These are phyloP conservation scores for Tuber umbilicatum DNA, from an alignment of 495 filamentous ascomycete species.

Conservation along the genomic window DNA sequence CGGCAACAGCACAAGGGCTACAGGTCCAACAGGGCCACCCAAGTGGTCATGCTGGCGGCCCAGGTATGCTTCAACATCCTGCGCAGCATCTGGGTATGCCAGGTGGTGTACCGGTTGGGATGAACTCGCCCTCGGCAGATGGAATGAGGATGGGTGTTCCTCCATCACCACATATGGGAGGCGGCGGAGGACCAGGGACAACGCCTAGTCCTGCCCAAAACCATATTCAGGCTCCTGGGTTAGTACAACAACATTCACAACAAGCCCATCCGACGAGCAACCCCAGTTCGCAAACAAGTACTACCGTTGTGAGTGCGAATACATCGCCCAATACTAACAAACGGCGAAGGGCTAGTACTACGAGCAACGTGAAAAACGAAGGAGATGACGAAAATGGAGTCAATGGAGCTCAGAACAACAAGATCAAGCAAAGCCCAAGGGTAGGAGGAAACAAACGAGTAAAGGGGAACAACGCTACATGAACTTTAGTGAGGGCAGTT, in stretches of 20 bases:
- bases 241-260: conserved; percentile 42
- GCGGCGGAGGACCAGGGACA: conserved; percentile 38
- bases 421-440: conserved; percentile 40
- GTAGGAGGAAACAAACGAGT: conserved; percentile 35
- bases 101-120: conserved; percentile 27
- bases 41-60: conserved; percentile 33
- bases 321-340: conserved; percentile 64
- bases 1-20: conserved; percentile 25
- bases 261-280: conserved; percentile 43
- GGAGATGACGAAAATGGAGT: conserved; percentile 43
- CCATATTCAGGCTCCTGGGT: conserved; percentile 43
- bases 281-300: conserved; percentile 43
- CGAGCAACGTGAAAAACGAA: conserved; percentile 54
- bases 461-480: conserved; percentile 35
- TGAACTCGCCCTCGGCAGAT: conserved; percentile 39
- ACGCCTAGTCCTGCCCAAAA: conserved; percentile 42
- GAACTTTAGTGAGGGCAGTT: conserved; percentile 17
- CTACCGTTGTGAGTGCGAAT: conserved; percentile 51
- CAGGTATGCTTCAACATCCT: conserved; percentile 35
- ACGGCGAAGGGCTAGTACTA: conserved; percentile 55
- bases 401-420: conserved; percentile 35
- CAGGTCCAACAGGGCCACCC: conserved; percentile 34
- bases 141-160: conserved; percentile 41
- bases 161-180: conserved; percentile 39
- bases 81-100: conserved; percentile 30